A percentile compares a stretch with the other conserved stretches of the same genome.
These are phyloP conservation scores for Nannochloropsis oceanica DNA, from an alignment of 108 stramenopile genomes.

Conservation along the genomic window DNA sequence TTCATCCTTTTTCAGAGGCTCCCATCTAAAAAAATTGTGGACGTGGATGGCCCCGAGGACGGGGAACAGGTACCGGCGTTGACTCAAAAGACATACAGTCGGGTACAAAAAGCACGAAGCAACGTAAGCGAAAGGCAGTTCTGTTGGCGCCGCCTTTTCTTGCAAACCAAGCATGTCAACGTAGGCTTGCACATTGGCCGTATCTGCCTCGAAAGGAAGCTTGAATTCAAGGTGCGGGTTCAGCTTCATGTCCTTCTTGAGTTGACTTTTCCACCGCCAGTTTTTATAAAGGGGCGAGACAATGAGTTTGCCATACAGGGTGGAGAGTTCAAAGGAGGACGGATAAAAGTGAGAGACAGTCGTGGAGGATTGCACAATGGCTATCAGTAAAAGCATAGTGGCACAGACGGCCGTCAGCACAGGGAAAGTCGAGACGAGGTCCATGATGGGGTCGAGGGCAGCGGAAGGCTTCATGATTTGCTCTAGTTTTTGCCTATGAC, in stretches of 20 bases:
- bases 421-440: neutral
- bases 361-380: neutral
- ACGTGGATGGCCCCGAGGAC: neutral
- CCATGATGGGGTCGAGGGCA: too few species aligned
- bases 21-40: neutral
- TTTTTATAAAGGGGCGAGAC: neutral
- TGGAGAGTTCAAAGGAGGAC: neutral
- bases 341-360: neutral
- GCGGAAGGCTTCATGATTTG: too few species aligned
- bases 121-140: neutral
- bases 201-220: neutral
- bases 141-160: neutral
- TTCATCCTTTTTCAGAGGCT: neutral
- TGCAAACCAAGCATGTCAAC: neutral
- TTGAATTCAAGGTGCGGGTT: neutral
- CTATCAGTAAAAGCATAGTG: neutral
- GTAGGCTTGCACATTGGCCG: neutral
- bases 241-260: neutral
- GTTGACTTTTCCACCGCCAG: neutral
- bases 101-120: neutral
- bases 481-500: too few species aligned
- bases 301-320: neutral
- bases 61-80: neutral
- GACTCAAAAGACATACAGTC: neutral
- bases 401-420: neutral